Percentiles rank a stretch among this genome's conserved stretches.
Evolutionary conservation across 495 filamentous ascomycete genomes (phyloP).

Genomic region (Hyaloscypha hepaticicola): DNA sequence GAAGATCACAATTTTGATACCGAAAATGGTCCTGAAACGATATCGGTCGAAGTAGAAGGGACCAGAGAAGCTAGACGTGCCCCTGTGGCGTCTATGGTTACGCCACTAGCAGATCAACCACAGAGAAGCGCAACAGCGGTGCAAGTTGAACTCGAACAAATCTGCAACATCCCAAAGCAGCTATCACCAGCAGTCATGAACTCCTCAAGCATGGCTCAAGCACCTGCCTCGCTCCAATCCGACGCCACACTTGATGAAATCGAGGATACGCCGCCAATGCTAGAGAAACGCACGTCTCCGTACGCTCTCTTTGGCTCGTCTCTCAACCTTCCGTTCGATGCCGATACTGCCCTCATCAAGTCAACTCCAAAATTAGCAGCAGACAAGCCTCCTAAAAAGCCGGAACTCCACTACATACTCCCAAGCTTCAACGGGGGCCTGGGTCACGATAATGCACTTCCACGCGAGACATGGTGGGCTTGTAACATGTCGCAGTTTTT

Average conservation of each 20-base stretch:
- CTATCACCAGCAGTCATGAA: too few species aligned
- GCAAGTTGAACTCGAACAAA: neutral
- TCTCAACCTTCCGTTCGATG: neutral
- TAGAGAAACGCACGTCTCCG: neutral
- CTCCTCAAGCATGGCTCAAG: too few species aligned
- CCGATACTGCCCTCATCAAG: neutral
- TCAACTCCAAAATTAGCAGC: neutral
- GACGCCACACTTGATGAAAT: neutral
- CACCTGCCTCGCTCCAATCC: neutral
- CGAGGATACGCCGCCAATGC: neutral
- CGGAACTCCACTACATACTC: neutral
- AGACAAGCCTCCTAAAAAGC: neutral
- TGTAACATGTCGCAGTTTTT: neutral
- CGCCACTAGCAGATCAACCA: neutral
- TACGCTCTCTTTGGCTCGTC: neutral
- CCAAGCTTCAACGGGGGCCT: neutral
- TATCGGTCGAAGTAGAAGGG: neutral
- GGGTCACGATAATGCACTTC: neutral
- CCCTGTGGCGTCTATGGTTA: neutral
- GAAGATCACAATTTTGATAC: neutral
- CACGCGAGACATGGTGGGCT: neutral
- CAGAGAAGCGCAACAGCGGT: neutral
- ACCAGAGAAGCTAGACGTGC: neutral
- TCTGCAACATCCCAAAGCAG: too few species aligned
- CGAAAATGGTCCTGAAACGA: neutral